These are phyloP conservation scores for Geotrichum armillariae DNA, from an alignment of 1,139 yeast genomes.

Conservation along the genomic window DNA sequence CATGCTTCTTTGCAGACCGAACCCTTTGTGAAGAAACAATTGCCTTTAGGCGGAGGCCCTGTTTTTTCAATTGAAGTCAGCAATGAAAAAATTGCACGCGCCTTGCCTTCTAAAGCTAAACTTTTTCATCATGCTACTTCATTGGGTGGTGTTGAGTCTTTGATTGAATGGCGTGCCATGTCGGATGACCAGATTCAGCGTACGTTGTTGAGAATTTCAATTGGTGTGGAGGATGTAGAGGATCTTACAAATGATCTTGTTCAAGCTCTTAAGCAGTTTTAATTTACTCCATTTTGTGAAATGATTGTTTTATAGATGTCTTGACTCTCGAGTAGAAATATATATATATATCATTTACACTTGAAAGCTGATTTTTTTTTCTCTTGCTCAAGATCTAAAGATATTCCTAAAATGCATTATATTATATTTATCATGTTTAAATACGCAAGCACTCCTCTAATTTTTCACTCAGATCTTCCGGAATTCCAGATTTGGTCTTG, in stretches of 20 bases:
- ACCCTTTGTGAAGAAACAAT: slow-evolving; percentile 65
- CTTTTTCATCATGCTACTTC: slow-evolving; percentile 89
- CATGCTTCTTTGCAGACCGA: slow-evolving; percentile 74
- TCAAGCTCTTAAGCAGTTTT: slow-evolving; percentile 41
- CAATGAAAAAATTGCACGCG: slow-evolving; percentile 56
- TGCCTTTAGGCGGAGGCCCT: slow-evolving; percentile 69
- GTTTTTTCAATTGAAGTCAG: slow-evolving; percentile 66
- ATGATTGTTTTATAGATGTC: too few relatives aligned
- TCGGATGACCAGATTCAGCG: slow-evolving; percentile 60
- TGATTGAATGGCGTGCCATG: slow-evolving; percentile 87
- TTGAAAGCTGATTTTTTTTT: too few relatives aligned
- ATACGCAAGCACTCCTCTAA: too few relatives aligned
- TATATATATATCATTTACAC: too few relatives aligned
- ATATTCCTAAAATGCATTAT: too few relatives aligned
- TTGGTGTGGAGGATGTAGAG: slow-evolving; percentile 73
- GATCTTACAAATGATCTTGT: slow-evolving; percentile 70
- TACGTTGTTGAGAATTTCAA: slow-evolving; percentile 65
- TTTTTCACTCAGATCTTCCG: too few relatives aligned
- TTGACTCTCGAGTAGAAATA: too few relatives aligned
- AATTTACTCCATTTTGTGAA: too few relatives aligned
- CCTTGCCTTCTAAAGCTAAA: slow-evolving; percentile 64
- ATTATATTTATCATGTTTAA: too few relatives aligned
- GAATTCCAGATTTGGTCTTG: slow-evolving; percentile 7
- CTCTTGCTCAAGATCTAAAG: too few relatives aligned
- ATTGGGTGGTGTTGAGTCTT: slow-evolving; percentile 89